Conservation (phyloP, 441 rosid genomes). For the Daphne laureola region DNA sequence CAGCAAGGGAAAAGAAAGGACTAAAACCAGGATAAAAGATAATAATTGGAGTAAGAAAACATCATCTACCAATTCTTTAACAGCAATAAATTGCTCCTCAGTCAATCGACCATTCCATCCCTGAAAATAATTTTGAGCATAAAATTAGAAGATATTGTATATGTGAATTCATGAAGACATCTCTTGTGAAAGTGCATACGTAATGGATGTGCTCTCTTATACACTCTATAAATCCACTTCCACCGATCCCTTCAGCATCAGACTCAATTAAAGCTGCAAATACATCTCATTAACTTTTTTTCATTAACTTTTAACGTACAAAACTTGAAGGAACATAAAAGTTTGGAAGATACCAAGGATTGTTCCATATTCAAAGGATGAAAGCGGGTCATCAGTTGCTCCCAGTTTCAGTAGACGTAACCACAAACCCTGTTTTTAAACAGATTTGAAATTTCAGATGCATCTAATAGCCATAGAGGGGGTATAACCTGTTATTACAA, state of each 20-base stretch:
- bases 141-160: conserved; percentile 26
- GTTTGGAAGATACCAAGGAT: conserved; percentile 58
- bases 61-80: conserved; percentile 88
- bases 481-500: too few species aligned
- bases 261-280: conserved; percentile 95
- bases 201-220: conserved; percentile 94
- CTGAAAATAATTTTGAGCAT: conserved; percentile 42
- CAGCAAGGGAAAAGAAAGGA: too few species aligned
- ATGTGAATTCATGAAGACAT: conserved; percentile 12
- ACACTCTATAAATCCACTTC: conserved; percentile 98
- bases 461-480: too few species aligned
- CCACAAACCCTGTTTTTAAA: conserved; percentile 76
- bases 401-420: conserved; percentile 87
- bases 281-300: conserved; percentile 15
- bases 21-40: too few species aligned
- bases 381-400: conserved; percentile 94
- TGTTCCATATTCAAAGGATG: conserved; percentile 97
- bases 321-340: conserved; percentile 8
- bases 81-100: conserved; percentile 97
- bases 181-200: conserved; percentile 35
- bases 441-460: too few species aligned
- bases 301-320: conserved; percentile 7
- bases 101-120: conserved; percentile 87
- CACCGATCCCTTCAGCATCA: conserved; percentile 99
- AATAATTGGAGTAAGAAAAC: background rate